Base-by-base conservation (phyloP, 768 basidiomycete genomes). In the Kwoniella mangroviensis region DNA sequence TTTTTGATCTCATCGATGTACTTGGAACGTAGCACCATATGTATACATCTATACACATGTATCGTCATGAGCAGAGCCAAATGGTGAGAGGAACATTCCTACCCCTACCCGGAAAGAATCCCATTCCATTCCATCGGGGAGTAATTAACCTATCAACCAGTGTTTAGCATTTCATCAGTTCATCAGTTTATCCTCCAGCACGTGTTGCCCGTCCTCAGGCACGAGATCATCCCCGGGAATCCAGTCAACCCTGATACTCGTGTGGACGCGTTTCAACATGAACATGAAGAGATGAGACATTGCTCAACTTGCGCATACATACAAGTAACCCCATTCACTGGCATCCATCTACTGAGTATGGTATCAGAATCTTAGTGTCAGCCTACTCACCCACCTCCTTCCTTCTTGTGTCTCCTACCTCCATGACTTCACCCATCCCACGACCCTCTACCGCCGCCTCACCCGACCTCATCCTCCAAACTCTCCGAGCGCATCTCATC, bases 401-500 rank as follows among this genome's bases (percentile, higher is more conserved):
- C 12, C 45, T 19, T 49, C 53, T 54, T 54, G 53, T 19, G 6
- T 11, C 58, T 19, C 40, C 26, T n/a, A 3, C 26, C n/a, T 21
- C 55, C n/a, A 21, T 19, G 21, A 17, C 55, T 19, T 21, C 54
- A 1, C 21, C 64, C 17, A 15, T 53, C 21, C 41, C 45, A n/a
- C 22, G 19, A 11, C 53, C 67, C 34, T 34, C 34, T 7, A 34
- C 34, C 34, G 34, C 34, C 34, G 34, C 4, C 5, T 49, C 61
- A 10, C 68, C 64, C 11, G 26, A 45, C 12, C 42, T 66, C 13
- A 52, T 76, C 21, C 67, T 73, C 21, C 26, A 63, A 41, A 70
- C 75, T 1, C 63, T 76, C 6, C 22, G 42, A 24, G 57, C 49
- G 4, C 67, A 71, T 22, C 65, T 76, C 3, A 9, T 42, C 17